phyloP scores from a whole-genome alignment of 495 filamentous ascomycete species.

The Aspergillus nanangensis region DNA sequence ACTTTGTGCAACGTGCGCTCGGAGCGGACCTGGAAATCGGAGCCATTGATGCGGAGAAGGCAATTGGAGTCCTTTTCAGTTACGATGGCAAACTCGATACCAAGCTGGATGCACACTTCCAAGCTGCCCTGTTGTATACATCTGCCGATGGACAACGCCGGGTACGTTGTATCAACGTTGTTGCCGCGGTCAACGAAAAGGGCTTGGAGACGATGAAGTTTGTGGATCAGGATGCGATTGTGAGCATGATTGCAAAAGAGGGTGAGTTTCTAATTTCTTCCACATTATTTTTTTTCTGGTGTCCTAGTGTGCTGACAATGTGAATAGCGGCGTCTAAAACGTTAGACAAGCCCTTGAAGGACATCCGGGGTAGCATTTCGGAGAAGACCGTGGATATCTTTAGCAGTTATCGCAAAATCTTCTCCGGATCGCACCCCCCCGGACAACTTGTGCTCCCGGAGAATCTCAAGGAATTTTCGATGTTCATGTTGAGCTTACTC shows the following conservation, averaged over 20 bases:
- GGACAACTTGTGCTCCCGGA: slow-evolving; percentile 94
- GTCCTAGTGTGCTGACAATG: slow-evolving; percentile 2
- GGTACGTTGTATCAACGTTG: slow-evolving; percentile 88
- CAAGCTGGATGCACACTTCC: slow-evolving; percentile 97
- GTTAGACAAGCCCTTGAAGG: slow-evolving; percentile 75
- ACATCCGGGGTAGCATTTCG: slow-evolving; percentile 75
- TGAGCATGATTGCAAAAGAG: slow-evolving; percentile 85
- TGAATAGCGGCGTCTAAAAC: slow-evolving; percentile 69
- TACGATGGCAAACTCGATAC: slow-evolving; percentile 97
- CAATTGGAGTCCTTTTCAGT: slow-evolving; percentile 84
- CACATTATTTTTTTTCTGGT: not conserved
- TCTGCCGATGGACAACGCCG: slow-evolving; percentile 84
- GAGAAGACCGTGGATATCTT: slow-evolving; percentile 96
- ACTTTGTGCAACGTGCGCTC: slow-evolving; percentile 92
- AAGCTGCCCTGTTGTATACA: slow-evolving; percentile 90
- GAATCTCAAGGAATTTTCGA: slow-evolving; percentile 91
- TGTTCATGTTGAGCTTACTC: slow-evolving; percentile 92
- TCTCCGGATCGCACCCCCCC: slow-evolving; percentile 78
- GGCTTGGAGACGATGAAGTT: slow-evolving; percentile 81
- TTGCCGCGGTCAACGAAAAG: slow-evolving; percentile 84
- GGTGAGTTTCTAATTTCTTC: slow-evolving; percentile 30
- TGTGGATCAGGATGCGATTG: slow-evolving; percentile 91
- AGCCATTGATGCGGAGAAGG: slow-evolving; percentile 88
- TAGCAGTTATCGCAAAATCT: slow-evolving; percentile 88
- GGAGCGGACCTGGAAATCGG: slow-evolving; percentile 95